Evolutionary conservation across 352 stramenopile genomes (phyloP).

Genomic region (Phytophthora foliorum): DNA sequence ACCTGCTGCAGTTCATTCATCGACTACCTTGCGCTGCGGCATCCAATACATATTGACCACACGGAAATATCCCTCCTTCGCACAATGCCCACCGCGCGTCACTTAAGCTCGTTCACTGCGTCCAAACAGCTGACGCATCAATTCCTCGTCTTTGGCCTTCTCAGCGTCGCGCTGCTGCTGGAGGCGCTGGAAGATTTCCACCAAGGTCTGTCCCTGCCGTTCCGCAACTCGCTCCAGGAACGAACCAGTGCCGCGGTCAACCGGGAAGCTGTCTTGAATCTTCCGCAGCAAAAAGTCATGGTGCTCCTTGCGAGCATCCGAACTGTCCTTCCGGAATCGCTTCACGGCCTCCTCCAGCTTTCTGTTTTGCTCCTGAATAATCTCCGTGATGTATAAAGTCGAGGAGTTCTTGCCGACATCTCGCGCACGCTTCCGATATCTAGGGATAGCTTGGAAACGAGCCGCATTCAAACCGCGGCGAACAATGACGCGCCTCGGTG

Average conservation of each 20-base stretch:
- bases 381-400: conserved; percentile 43
- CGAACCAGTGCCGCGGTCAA: conserved; percentile 41
- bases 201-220: conserved; percentile 43
- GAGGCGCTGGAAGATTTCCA: conserved; percentile 46
- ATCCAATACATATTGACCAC: conserved; percentile 10
- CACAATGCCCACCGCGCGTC: background rate
- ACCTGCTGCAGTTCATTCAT: background rate
- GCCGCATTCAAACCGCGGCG: conserved; percentile 12
- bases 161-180: conserved; percentile 42
- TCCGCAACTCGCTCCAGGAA: conserved; percentile 51
- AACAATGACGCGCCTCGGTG: conserved; percentile 8
- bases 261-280: conserved; percentile 48
- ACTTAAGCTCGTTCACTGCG: conserved; percentile 11
- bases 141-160: conserved; percentile 39
- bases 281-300: conserved; percentile 45
- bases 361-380: conserved; percentile 49
- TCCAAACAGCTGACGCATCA: conserved; percentile 42
- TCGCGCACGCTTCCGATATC: conserved; percentile 32
- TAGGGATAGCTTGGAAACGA: background rate
- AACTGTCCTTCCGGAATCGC: conserved; percentile 52
- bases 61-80: background rate
- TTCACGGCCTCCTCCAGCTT: conserved; percentile 48
- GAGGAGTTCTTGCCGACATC: conserved; percentile 13
- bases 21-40: background rate
- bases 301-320: conserved; percentile 42